These are phyloP conservation scores for Cyclotella cryptica DNA, from an alignment of 108 stramenopile species.

Conservation along the genomic window DNA sequence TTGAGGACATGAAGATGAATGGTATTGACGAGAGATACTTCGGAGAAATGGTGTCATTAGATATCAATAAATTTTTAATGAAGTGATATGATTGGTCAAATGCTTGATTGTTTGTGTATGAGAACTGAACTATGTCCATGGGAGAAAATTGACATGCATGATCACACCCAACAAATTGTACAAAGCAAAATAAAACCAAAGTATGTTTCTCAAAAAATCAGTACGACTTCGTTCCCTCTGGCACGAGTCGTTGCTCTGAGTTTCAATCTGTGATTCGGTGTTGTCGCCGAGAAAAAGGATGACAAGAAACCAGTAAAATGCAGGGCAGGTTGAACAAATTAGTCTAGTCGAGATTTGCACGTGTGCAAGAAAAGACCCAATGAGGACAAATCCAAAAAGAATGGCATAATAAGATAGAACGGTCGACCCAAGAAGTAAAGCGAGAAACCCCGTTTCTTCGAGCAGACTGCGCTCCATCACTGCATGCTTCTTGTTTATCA, in stretches of 20 bases:
- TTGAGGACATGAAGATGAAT: constrained; percentile 55
- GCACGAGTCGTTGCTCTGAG: constrained; percentile 7
- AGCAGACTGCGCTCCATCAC: not conserved
- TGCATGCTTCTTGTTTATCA: not conserved
- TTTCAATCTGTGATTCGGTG: not conserved
- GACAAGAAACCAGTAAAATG: constrained; percentile 77
- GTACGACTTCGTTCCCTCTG: not conserved
- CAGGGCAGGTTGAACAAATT: constrained; percentile 84
- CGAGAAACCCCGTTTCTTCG: not conserved
- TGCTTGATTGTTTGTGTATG: not conserved
- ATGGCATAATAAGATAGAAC: constrained; percentile 79
- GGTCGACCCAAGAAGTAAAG: constrained; percentile 31
- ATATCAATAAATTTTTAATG: constrained; percentile 52
- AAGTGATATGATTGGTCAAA: constrained; percentile 7
- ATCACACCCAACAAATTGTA: constrained; percentile 72
- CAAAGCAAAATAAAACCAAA: constrained; percentile 56
- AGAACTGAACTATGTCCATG: constrained; percentile 50
- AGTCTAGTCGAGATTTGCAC: constrained; percentile 88
- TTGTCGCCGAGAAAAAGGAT: not conserved
- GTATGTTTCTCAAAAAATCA: not conserved
- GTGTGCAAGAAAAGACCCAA: constrained; percentile 79
- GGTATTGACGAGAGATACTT: constrained; percentile 68
- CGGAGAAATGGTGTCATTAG: constrained; percentile 59
- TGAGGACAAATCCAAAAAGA: constrained; percentile 60
- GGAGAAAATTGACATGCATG: constrained; percentile 84